Conservation (phyloP, 1,139 yeast genomes). For the Blastobotrys ciferrii region DNA sequence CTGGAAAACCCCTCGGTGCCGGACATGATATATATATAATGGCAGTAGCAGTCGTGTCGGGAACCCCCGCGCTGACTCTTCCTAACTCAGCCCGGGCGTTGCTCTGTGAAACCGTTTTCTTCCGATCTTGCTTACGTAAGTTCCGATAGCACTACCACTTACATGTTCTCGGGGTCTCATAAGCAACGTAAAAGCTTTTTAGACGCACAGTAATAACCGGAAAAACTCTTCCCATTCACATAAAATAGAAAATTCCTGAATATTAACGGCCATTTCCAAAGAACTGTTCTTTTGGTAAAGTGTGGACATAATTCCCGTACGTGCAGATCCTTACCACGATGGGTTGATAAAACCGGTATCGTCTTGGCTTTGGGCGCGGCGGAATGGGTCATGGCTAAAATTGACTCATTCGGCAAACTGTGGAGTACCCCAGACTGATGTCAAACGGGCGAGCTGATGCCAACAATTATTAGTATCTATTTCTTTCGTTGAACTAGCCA, state of each 20-base stretch:
- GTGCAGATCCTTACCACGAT: neutral
- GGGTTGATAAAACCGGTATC: neutral
- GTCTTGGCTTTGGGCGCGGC: neutral
- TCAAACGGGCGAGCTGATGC: no score
- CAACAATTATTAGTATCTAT: no score
- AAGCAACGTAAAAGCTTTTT: no score
- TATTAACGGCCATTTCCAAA: no score
- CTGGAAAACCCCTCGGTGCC: conserved; percentile 1
- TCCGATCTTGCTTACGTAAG: neutral
- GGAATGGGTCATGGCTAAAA: neutral
- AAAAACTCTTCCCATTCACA: no score
- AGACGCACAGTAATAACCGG: no score
- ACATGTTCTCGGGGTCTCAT: no score
- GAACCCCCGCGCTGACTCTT: conserved; percentile 3
- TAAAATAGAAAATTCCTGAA: no score
- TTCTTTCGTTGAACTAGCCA: no score
- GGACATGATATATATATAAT: neutral
- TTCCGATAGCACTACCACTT: no score
- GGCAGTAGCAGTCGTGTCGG: neutral
- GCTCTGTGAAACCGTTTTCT: neutral
- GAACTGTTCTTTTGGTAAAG: no score
- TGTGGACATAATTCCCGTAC: neutral
- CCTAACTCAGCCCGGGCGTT: neutral
- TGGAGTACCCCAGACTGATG: neutral
- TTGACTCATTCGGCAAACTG: neutral